Evolutionary conservation across 1,284 basidiomycete genomes (phyloP), one percentile per base, ranked within the genome.

Genomic region (Tremellales sp.): DNA sequence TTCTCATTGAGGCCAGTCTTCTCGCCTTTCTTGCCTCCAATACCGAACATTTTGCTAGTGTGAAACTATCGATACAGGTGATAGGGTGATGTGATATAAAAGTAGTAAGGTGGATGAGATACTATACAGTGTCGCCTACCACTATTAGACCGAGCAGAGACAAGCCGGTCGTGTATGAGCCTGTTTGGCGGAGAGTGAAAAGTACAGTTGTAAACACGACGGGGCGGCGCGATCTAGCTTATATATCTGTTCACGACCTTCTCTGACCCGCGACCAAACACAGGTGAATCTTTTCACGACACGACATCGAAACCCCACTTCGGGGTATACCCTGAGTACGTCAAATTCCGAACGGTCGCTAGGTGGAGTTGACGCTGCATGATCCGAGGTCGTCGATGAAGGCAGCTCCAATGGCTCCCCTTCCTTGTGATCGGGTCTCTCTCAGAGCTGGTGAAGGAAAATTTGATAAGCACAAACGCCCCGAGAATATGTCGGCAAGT

Each of bases 1-100:
- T 43, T 48, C 40, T 57, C 49, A 17, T 50, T 42, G n/a, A 27
- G 23, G 29, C 43, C 45, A 17, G 52, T 17, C 33, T 36, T 13
- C 13, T 36, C 33, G 13, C 33, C 15, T 17, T 36, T 36, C 33
- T 36, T 36, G 33, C 19, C 19, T 36, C 33, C 33, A 15, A 36
- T 41, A 21, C 41, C 33, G 41, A 48, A 42, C 49, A 56, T 52
- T 35, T 13, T 45, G 40, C 24, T 33, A 39, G 19, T 7, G 33
- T 8, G 13, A 17, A 36, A 36, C 33, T 36, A 36, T 36, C 33
- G 33, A 36, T 36, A 36, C 33, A 36, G 33, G 15, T n/a, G n/a
- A n/a, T n/a, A n/a, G n/a, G 19, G 33, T 36, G 33, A 36, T 36
- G 19, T 36, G 15, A 36, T 36, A 36, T 7, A n/a, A 36, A n/a